Percentiles rank a stretch among this genome's conserved stretches.
Evolutionary conservation across 495 filamentous ascomycete species (phyloP).

Genomic region (Neurospora intermedia): DNA sequence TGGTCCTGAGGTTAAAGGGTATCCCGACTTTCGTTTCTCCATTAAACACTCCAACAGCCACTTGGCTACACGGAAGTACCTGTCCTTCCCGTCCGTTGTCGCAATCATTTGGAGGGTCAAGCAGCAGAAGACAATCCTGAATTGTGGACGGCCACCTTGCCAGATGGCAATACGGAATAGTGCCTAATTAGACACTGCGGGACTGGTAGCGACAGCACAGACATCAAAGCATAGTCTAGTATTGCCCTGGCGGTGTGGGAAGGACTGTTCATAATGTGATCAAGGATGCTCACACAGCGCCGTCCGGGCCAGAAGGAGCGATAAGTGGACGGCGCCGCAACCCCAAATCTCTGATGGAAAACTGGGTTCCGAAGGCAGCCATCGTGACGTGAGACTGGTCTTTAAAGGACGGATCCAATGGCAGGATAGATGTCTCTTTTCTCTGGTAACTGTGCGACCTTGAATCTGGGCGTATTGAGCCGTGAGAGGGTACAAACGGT

Average conservation of each 20-base stretch:
- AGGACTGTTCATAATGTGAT: background rate
- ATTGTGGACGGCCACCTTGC: background rate
- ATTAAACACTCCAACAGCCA: background rate
- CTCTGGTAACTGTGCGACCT: background rate
- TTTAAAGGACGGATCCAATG: background rate
- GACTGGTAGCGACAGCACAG: background rate
- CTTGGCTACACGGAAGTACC: background rate
- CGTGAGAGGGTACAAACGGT: background rate
- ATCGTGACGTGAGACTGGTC: background rate
- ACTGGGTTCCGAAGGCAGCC: background rate
- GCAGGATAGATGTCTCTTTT: background rate
- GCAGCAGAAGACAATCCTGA: background rate
- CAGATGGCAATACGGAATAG: background rate
- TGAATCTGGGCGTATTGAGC: background rate
- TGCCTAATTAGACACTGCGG: background rate
- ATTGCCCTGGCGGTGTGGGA: background rate
- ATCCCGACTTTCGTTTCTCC: background rate
- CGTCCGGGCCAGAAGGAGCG: background rate
- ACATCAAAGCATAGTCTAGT: background rate
- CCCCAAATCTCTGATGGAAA: background rate
- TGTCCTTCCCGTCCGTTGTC: background rate
- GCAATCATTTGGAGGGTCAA: background rate
- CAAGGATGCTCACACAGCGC: no score
- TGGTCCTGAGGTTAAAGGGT: background rate
- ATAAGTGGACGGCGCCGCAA: background rate